Evolutionary conservation across 306 rosid species (phyloP).

Genomic region (Myrica gale): DNA sequence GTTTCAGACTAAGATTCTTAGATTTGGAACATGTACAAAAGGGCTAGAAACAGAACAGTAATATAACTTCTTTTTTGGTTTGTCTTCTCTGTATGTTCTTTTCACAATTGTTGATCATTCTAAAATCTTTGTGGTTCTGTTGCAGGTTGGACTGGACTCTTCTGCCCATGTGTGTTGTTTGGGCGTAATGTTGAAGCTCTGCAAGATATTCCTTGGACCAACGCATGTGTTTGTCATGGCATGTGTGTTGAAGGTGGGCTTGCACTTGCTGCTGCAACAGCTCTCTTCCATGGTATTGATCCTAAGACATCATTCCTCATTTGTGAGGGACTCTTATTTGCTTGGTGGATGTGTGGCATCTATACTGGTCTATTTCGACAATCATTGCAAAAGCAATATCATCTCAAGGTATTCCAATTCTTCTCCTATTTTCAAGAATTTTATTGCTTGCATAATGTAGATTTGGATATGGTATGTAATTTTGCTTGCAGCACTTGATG

Average conservation of each 20-base stretch:
- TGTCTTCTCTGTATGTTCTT: neutral
- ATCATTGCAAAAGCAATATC: slow-evolving; percentile 65
- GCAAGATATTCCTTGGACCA: slow-evolving; percentile 56
- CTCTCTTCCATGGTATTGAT: slow-evolving; percentile 54
- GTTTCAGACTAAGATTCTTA: neutral
- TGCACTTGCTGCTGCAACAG: slow-evolving; percentile 54
- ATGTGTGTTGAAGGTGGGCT: slow-evolving; percentile 63
- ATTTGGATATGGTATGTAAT: neutral
- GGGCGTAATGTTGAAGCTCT: slow-evolving; percentile 61
- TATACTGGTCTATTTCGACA: slow-evolving; percentile 71
- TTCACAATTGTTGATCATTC: slow-evolving; percentile 4
- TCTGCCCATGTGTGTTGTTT: slow-evolving; percentile 72
- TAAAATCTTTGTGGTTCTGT: slow-evolving; percentile 1
- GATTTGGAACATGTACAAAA: slow-evolving; percentile 4
- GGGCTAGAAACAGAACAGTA: neutral
- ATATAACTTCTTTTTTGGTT: neutral
- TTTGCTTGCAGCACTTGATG: neutral
- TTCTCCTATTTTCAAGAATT: neutral
- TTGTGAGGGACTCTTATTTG: slow-evolving; percentile 54
- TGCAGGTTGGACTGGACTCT: slow-evolving; percentile 67
- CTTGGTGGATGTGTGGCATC: slow-evolving; percentile 88
- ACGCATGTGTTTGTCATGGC: slow-evolving; percentile 68
- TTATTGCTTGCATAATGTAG: neutral
- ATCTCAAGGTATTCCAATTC: slow-evolving; percentile 44
- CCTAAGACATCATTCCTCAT: slow-evolving; percentile 64